phyloP scores from a whole-genome alignment of 2,329 filamentous ascomycete genomes.

The Penicillium sp. region DNA sequence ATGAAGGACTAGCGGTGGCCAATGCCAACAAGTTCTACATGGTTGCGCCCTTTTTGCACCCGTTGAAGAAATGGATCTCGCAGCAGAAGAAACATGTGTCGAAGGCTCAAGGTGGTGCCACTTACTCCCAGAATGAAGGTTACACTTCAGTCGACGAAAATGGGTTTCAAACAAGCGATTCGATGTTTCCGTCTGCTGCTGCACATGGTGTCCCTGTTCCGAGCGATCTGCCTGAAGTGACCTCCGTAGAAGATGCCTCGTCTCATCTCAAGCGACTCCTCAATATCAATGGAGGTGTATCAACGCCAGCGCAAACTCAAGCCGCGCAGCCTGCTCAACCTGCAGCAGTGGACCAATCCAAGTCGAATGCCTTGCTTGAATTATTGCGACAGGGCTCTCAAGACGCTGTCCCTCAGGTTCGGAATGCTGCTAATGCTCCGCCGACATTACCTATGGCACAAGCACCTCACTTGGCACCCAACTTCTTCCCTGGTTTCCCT shows the following conservation, averaged over 20 bases:
- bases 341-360: conserved; percentile 35
- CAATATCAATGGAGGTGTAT: conserved; percentile 34
- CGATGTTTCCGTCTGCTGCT: conserved; percentile 16
- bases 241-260: conserved; percentile 45
- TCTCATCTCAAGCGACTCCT: conserved; percentile 53
- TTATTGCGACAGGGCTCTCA: conserved; percentile 50
- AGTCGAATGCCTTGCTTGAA: conserved; percentile 56
- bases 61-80: conserved; percentile 86
- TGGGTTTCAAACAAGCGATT: conserved; percentile 18
- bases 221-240: conserved; percentile 44
- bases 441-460: conserved; percentile 59
- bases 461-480: conserved; percentile 53
- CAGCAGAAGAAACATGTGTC: conserved; percentile 75
- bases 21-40: conserved; percentile 94
- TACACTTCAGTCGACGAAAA: conserved; percentile 63
- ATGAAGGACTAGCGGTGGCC: conserved; percentile 55
- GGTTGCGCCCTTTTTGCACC: conserved; percentile 88
- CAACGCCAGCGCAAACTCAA: conserved; percentile 12
- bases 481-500: conserved; percentile 42
- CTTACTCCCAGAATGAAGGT: conserved; percentile 45
- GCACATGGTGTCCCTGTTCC: conserved; percentile 28
- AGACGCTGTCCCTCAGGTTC: conserved; percentile 27
- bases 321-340: conserved; percentile 17
- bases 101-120: conserved; percentile 44
- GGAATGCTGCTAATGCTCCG: conserved; percentile 53